Evolutionary conservation across 345 rosid genomes (phyloP).

Genomic region (Citrus medica): DNA sequence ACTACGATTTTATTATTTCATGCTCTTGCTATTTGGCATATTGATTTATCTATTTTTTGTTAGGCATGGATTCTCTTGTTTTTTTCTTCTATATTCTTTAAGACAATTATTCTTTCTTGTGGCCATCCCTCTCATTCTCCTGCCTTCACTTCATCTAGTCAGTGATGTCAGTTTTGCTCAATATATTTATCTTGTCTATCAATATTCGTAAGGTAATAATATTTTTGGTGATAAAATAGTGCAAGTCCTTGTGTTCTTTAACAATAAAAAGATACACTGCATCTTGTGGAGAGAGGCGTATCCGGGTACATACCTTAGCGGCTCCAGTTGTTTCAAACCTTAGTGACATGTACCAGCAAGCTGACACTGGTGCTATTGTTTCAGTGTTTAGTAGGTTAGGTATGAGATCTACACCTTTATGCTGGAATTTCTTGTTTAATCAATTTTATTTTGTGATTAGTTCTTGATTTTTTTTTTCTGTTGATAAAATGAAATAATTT

Average conservation of each 20-base stretch:
- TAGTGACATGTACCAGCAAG: conserved; percentile 94
- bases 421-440: conserved; percentile 14
- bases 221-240: background rate
- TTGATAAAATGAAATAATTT: conserved; percentile 24
- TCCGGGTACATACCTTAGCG: conserved; percentile 90
- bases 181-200: background rate
- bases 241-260: conserved; percentile 34
- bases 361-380: conserved; percentile 87
- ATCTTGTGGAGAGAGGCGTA: conserved; percentile 99
- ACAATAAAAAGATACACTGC: conserved; percentile 82
- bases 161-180: background rate
- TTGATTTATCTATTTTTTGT: background rate
- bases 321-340: conserved; percentile 92
- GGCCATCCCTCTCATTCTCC: background rate
- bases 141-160: background rate
- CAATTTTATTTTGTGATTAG: conserved; percentile 13
- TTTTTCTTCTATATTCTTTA: background rate
- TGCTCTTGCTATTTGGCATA: background rate
- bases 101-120: background rate
- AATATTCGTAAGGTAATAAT: background rate
- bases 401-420: conserved; percentile 21
- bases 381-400: conserved; percentile 88
- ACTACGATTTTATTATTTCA: background rate
- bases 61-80: background rate
- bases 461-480: background rate